A percentile compares a stretch with the other conserved stretches of the same genome.
Evolutionary conservation across 78 protist genomes (phyloP).

Genomic region (Guillardia theta): DNA sequence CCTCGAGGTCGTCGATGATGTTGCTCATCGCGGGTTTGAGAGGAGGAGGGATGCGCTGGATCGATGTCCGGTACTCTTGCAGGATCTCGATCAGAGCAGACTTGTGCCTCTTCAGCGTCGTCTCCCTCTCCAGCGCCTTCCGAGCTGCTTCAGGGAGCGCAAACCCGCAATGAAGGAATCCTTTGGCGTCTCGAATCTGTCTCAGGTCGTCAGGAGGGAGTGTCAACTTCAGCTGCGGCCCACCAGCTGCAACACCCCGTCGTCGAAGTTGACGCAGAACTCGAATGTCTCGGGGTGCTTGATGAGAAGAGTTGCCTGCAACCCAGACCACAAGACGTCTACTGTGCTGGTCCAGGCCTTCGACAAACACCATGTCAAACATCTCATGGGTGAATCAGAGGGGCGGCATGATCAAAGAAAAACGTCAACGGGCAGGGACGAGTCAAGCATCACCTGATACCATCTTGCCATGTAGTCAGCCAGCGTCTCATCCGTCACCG

Average conservation of each 20-base stretch:
- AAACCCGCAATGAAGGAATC: neutral
- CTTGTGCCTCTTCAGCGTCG: neutral
- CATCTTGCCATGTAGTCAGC: neutral
- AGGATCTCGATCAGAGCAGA: neutral
- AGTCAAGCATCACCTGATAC: too few relatives aligned
- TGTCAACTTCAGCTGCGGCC: neutral
- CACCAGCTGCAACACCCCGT: neutral
- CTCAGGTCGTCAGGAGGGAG: neutral
- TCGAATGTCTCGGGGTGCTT: neutral
- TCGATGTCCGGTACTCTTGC: neutral
- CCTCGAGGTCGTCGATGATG: neutral
- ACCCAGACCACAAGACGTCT: neutral
- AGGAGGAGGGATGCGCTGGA: neutral
- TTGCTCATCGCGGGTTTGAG: neutral
- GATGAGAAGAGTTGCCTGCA: neutral
- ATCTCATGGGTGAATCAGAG: too few relatives aligned
- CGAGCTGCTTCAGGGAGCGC: neutral
- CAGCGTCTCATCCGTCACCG: neutral
- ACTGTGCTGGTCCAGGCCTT: neutral
- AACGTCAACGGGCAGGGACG: too few relatives aligned
- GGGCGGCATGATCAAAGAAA: too few relatives aligned
- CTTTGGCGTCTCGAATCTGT: neutral
- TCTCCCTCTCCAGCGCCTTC: neutral
- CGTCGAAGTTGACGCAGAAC: neutral
- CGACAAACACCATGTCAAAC: too few relatives aligned